A percentile compares a stretch with the other conserved stretches of the same genome.
phyloP scores from a whole-genome alignment of 352 stramenopile genomes.

The Phytophthora melonis region DNA sequence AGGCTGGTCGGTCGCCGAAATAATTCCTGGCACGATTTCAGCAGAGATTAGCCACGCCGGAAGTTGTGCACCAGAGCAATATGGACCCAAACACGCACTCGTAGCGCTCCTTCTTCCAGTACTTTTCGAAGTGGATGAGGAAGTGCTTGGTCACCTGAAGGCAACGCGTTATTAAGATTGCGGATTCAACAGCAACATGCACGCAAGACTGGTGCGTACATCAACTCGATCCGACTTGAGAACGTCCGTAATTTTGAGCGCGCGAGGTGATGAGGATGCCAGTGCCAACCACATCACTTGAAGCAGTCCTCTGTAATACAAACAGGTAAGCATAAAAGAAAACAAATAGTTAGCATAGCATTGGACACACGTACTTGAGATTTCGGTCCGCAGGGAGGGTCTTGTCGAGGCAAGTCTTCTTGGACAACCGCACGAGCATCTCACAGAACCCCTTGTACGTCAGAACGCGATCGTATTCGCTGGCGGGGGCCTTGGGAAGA shows the following conservation, averaged over 20 bases:
- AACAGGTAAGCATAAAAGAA: background rate
- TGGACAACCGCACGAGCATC: slow-evolving; percentile 68
- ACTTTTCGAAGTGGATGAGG: slow-evolving; percentile 81
- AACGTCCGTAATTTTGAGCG: slow-evolving; percentile 73
- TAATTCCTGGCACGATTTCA: slow-evolving; percentile 52
- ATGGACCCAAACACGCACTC: slow-evolving; percentile 44
- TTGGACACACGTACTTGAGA: slow-evolving; percentile 54
- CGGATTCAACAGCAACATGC: background rate
- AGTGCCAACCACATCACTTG: slow-evolving; percentile 87
- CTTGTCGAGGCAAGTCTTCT: slow-evolving; percentile 53
- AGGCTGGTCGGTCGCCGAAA: slow-evolving; percentile 46
- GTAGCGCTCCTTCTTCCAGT: slow-evolving; percentile 81
- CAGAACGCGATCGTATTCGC: slow-evolving; percentile 72
- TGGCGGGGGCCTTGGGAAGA: slow-evolving; percentile 57
- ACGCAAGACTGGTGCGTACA: slow-evolving; percentile 23
- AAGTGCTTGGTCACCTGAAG: slow-evolving; percentile 70
- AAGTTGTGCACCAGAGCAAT: background rate
- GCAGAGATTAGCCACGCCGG: background rate
- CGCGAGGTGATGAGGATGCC: slow-evolving; percentile 55
- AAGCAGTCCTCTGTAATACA: slow-evolving; percentile 59
- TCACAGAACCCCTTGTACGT: slow-evolving; percentile 72
- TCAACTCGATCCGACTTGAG: slow-evolving; percentile 77
- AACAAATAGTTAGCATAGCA: background rate
- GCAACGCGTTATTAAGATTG: background rate
- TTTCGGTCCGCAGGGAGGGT: slow-evolving; percentile 49